Percentiles rank a stretch among this genome's conserved stretches.
Conservation (phyloP, 768 basidiomycete genomes). For the Gelatoporia subvermispora region DNA sequence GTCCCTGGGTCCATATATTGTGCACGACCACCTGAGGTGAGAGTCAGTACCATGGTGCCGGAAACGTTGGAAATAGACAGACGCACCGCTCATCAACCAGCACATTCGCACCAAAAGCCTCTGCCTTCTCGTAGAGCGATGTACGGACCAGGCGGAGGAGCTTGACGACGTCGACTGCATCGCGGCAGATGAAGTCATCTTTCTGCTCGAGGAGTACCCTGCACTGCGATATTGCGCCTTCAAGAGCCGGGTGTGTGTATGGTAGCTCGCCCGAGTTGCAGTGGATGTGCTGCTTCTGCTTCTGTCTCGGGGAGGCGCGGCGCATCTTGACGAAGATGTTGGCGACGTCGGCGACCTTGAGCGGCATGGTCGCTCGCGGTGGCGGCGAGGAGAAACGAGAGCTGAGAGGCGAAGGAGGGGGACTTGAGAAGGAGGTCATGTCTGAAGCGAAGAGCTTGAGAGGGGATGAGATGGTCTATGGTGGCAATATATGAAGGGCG, state of each 20-base stretch:
- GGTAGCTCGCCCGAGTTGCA: constrained; percentile 33
- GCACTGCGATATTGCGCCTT: constrained; percentile 21
- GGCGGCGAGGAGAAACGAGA: constrained; percentile 10
- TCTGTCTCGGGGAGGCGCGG: constrained; percentile 22
- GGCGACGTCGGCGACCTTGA: constrained; percentile 34
- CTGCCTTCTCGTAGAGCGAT: constrained; percentile 45
- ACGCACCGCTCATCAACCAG: constrained; percentile 70
- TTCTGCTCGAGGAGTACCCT: constrained; percentile 30
- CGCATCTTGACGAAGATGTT: constrained; percentile 52
- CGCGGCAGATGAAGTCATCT: constrained; percentile 52
- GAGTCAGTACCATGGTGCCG: neutral
- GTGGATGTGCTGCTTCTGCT: constrained; percentile 26
- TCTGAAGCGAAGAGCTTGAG: constrained; percentile 4
- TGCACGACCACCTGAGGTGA: constrained; percentile 55
- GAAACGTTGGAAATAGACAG: constrained; percentile 3
- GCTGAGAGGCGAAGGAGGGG: constrained; percentile 23
- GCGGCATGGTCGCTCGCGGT: constrained; percentile 12
- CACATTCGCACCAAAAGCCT: constrained; percentile 48
- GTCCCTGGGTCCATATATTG: constrained; percentile 50
- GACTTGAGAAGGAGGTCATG: constrained; percentile 17
- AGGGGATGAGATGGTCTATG: neutral
- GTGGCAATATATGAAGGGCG: constrained; percentile 6
- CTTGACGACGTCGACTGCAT: constrained; percentile 55
- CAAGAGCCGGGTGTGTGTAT: constrained; percentile 31
- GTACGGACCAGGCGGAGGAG: constrained; percentile 53